phyloP scores from a whole-genome alignment of 495 filamentous ascomycete species.

The Trypethelium eluteriae region DNA sequence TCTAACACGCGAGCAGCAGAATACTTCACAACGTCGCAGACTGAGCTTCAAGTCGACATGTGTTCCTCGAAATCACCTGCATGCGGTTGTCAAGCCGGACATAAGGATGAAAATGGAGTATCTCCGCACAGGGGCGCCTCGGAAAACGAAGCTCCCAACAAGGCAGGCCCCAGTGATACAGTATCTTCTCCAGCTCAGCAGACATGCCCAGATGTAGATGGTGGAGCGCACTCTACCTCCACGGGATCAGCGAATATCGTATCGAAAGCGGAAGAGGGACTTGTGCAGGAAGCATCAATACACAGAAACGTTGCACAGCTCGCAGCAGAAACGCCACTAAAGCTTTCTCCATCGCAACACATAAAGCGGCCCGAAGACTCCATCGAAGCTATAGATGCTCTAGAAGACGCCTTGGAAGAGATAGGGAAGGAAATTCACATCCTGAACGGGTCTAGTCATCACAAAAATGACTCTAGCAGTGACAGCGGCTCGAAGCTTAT shows the following conservation, averaged over 20 bases:
- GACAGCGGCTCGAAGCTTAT: slow-evolving; percentile 11
- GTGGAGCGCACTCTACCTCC: not conserved
- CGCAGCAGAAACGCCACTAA: not conserved
- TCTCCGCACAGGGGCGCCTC: not conserved
- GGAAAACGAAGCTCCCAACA: not conserved
- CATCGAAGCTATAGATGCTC: slow-evolving; percentile 57
- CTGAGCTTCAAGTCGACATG: not conserved
- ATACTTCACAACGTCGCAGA: not conserved
- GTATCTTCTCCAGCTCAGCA: too few species aligned
- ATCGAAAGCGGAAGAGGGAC: not conserved
- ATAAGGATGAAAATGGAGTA: not conserved
- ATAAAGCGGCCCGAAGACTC: slow-evolving; percentile 46
- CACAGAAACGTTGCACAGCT: not conserved
- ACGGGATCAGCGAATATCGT: not conserved
- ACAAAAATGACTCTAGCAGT: not conserved
- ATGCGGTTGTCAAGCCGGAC: not conserved
- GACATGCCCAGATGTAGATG: too few species aligned
- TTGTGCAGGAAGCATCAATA: not conserved
- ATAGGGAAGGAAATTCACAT: slow-evolving; percentile 35
- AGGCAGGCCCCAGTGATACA: too few species aligned
- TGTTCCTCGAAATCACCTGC: not conserved
- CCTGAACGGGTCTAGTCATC: not conserved
- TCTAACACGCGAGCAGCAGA: not conserved
- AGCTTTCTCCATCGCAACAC: not conserved
- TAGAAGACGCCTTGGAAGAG: slow-evolving; percentile 60